Base-by-base conservation (phyloP, 2,329 filamentous ascomycete genomes). In the Myriangium duriaei region DNA sequence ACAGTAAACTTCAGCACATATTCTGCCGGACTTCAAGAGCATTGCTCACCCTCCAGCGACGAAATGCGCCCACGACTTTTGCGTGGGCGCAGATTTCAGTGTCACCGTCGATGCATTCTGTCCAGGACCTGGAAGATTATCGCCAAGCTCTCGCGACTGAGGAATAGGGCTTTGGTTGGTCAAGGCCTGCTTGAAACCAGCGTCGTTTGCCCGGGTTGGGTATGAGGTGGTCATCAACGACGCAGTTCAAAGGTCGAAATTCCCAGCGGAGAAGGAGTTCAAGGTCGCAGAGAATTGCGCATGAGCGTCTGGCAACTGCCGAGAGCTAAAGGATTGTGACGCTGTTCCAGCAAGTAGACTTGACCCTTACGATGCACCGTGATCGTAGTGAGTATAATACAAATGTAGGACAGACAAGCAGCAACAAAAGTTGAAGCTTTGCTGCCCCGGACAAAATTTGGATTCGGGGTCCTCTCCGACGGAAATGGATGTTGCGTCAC, bases 41-140 rank as follows among this genome's bases (percentile, higher is more conserved):
- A 26, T 2, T 11, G 30, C 40, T 43, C 72, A 92, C 85, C 78
- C 87, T 69, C 87, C 87, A 39, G 87, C 87, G 42, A 94, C 72
- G 53, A 95, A 79, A 66, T 94, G 86, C 44, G 86, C 82, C 81
- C 85, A 93, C 58, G 85, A 86, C 59, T 86, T 87, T 51, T 58
- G 63, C 55, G 57, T 63, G 12, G 77, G 58, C 42, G 58, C 50
- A 13, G 56, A 51, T 43, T 55, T 53, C 12, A 51, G 42, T 40
- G 56, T 54, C 57, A 64, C 51, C 44, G 54, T 49, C 2, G 53
- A 39, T 32, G 52, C 62, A 59, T 61, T 55, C 32, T 56, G 52
- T 40, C 43, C 53, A 38, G 62, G 63, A 37, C 65, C 60, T 2
- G 72, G 68, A 3, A 69, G 51, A 4, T 68, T 59, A 40, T 72